Base-by-base conservation (phyloP, 345 rosid species). In the Aquilaria yunnanensis region DNA sequence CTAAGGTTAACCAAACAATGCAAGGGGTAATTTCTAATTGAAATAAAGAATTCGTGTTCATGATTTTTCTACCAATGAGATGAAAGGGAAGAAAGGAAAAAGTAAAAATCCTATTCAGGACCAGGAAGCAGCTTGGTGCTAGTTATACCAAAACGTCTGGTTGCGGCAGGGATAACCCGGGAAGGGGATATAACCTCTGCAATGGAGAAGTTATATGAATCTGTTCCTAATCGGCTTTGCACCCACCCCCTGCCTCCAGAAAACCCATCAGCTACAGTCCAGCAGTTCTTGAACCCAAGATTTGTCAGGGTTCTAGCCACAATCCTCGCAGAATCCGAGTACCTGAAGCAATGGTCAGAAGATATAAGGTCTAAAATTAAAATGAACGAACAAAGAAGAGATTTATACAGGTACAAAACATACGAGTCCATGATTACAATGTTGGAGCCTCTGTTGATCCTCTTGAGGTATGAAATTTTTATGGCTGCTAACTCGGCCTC, bases 401-500 rank as follows among this genome's bases (percentile, higher is more conserved):
- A 12, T 6, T 7, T 13, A 59, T 2, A 16, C 47, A 55, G 63
- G 56, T 30, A 43, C 52, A 67, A 56, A 68, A 82, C 95, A 59
- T 60, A 92, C 96, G 96, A 87, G 82, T 90, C 98, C 81, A 93
- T 57, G 72, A 93, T 84, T 34, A 90, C 79, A 49, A 93, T 74
- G 75, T 75, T 87, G 67, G 98, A 80, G 70, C 97, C 92, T 74
- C 84, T 93, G 83, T 80, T 87, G 60, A 93, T 57, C 75, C 62
- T 87, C 83, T 89, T 93, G 70, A 87, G 97, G 80, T 78, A 84
- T 4, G 97, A 85, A 64, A 93, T 84, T 85, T 93, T 93, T 59
- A 90, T 32, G 37, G 98, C 97, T 51, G 88, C 90, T 47, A 93
- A 79, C 62, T 93, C 98, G 54, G 96, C 96, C 83, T 93, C 98